These are phyloP conservation scores for Torulaspora gathmanii DNA, from an alignment of 805 yeast species.

Conservation along the genomic window DNA sequence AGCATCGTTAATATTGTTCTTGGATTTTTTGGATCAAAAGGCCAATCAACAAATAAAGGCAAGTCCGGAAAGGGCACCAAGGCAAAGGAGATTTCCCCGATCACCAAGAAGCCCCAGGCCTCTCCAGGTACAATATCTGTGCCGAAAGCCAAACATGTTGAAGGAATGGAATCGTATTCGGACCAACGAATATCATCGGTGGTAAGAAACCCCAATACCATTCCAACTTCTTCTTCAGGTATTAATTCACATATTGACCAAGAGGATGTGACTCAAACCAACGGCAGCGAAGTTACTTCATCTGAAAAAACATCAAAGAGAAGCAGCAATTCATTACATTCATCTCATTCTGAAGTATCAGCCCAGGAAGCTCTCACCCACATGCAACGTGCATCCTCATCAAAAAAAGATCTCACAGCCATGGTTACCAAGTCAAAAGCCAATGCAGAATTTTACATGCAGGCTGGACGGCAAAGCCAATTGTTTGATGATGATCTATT, in stretches of 20 bases:
- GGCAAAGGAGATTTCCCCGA: background rate
- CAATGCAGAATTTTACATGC: background rate
- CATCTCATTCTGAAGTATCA: background rate
- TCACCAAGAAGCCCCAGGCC: background rate
- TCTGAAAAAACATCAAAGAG: no score
- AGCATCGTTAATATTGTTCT: constrained; percentile 18
- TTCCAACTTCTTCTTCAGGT: background rate
- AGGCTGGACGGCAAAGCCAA: constrained; percentile 20
- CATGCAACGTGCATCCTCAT: background rate
- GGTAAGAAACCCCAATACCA: constrained; percentile 7
- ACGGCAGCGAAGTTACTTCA: background rate
- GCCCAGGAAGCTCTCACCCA: background rate
- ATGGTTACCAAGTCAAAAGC: background rate
- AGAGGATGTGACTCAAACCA: background rate
- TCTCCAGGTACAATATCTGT: background rate
- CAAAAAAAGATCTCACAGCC: background rate
- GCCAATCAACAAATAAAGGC: constrained; percentile 4
- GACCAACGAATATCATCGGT: constrained; percentile 21
- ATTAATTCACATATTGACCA: background rate
- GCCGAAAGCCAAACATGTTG: background rate
- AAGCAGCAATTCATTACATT: no score
- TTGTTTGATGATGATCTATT: constrained; percentile 32
- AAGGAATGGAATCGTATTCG: background rate
- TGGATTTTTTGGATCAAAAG: constrained; percentile 18
- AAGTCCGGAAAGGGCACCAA: background rate